Evolutionary conservation across 768 basidiomycete genomes (phyloP).

Genomic region (Leccinum variicolor): DNA sequence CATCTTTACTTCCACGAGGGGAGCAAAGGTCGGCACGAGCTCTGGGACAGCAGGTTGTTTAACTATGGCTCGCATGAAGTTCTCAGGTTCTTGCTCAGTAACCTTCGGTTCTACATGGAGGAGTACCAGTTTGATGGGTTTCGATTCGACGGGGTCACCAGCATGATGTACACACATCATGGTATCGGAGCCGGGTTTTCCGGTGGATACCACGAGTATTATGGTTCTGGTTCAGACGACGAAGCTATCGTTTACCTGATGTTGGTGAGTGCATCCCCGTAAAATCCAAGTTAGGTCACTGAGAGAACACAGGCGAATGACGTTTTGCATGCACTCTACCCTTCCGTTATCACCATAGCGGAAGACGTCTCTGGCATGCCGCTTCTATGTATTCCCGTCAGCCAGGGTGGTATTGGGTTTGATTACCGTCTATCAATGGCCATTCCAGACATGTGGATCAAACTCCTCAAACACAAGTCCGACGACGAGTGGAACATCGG

Average conservation of each 20-base stretch:
- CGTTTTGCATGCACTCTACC: conserved; percentile 78
- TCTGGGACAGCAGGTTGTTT: conserved; percentile 98
- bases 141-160: conserved; percentile 97
- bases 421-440: conserved; percentile 99
- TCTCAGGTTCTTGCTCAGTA: conserved; percentile 90
- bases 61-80: conserved; percentile 97
- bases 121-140: conserved; percentile 97
- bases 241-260: conserved; percentile 95
- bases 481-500: conserved; percentile 89
- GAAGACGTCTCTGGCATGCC: conserved; percentile 99
- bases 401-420: conserved; percentile 89
- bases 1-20: conserved; percentile 98
- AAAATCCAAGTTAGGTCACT: neutral
- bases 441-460: conserved; percentile 99
- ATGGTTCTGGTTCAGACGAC: conserved; percentile 77
- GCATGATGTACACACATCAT: conserved; percentile 99
- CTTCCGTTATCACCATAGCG: conserved; percentile 83
- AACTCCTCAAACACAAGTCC: conserved; percentile 86
- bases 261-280: conserved; percentile 60
- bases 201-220: conserved; percentile 98
- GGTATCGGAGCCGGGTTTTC: conserved; percentile 98
- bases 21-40: conserved; percentile 83
- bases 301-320: conserved; percentile 77
- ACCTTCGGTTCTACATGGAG: conserved; percentile 93
- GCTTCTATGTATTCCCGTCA: conserved; percentile 76